phyloP scores from a whole-genome alignment of 495 filamentous ascomycete genomes.

The Aspergillus indologenus region DNA sequence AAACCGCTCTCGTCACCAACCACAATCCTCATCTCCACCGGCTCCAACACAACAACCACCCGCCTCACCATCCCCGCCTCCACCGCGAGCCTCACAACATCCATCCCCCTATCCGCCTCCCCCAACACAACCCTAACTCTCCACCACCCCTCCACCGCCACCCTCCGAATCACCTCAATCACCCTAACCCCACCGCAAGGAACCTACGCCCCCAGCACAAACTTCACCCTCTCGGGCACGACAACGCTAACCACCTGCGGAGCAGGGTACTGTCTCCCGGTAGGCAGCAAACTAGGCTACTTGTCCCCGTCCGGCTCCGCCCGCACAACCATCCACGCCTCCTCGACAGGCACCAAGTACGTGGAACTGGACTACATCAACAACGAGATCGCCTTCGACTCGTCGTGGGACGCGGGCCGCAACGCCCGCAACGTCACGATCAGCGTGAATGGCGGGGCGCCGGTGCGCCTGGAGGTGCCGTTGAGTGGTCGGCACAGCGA shows the following conservation, averaged over 20 bases:
- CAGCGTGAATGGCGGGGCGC: constrained; percentile 35
- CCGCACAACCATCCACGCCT: constrained; percentile 23
- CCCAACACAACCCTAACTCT: constrained; percentile 31
- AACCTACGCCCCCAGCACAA: constrained; percentile 39
- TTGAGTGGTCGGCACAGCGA: constrained; percentile 46
- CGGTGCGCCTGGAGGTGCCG: constrained; percentile 47
- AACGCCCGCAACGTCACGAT: constrained; percentile 49
- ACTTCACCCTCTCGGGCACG: constrained; percentile 33
- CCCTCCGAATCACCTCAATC: constrained; percentile 21
- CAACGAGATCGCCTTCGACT: constrained; percentile 47
- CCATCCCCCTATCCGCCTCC: constrained; percentile 28
- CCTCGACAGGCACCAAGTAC: constrained; percentile 33
- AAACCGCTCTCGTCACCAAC: constrained; percentile 4
- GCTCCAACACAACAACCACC: constrained; percentile 6
- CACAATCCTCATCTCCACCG: constrained; percentile 9
- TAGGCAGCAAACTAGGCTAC: constrained; percentile 42
- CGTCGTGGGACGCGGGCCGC: constrained; percentile 38
- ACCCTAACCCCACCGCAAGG: constrained; percentile 22
- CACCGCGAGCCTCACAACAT: constrained; percentile 11
- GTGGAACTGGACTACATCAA: constrained; percentile 50
- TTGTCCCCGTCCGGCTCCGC: constrained; percentile 26
- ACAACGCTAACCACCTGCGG: constrained; percentile 31
- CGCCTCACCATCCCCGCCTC: constrained; percentile 14
- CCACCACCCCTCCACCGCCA: constrained; percentile 11
- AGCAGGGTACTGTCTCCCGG: constrained; percentile 32